phyloP scores from a whole-genome alignment of 2,329 filamentous ascomycete species.

The Colletotrichum siamense region DNA sequence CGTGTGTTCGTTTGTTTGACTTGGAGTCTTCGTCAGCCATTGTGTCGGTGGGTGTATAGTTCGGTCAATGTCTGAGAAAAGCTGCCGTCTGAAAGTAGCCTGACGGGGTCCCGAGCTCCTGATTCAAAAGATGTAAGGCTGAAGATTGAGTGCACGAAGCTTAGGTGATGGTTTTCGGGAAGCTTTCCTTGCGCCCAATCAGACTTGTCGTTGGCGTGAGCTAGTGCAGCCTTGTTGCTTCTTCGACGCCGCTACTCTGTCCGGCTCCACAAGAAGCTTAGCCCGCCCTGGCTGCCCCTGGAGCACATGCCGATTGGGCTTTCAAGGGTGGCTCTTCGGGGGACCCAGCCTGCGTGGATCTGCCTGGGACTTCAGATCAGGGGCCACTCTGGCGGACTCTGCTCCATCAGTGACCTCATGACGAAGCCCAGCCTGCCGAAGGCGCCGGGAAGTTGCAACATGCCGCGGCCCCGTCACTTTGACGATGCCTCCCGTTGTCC shows the following conservation, averaged over 20 bases:
- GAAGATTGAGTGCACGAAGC: neutral
- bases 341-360: neutral
- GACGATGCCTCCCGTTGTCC: neutral
- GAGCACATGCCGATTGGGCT: conserved; percentile 5
- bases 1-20: conserved; percentile 61
- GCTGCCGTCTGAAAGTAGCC: neutral
- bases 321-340: neutral
- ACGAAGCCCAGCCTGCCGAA: neutral
- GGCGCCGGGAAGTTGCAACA: conserved; percentile 1
- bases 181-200: conserved; percentile 14
- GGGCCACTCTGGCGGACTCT: neutral
- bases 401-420: conserved; percentile 22
- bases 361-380: neutral
- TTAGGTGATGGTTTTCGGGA: neutral
- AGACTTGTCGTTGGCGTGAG: neutral
- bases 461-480: conserved; percentile 8
- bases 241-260: neutral
- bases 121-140: conserved; percentile 4
- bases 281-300: neutral
- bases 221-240: conserved; percentile 5
- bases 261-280: neutral
- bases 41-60: neutral
- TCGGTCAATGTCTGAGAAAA: neutral
- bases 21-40: conserved; percentile 41
- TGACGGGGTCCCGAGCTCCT: neutral